These are phyloP conservation scores for Trichoderma sp. DNA, from an alignment of 2,329 filamentous ascomycete species.

Conservation along the genomic window DNA sequence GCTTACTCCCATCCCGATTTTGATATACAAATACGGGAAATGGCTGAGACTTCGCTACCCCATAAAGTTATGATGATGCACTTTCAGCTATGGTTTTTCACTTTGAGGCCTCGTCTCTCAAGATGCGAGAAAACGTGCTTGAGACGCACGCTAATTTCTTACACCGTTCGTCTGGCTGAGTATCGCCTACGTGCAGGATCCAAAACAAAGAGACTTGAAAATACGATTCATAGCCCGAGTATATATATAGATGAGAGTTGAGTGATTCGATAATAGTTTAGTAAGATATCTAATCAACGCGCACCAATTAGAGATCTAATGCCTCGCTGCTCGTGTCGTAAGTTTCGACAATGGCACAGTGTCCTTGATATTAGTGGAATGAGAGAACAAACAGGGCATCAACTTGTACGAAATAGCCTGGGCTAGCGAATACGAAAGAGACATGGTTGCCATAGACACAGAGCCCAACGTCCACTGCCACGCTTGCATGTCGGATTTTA, in stretches of 20 bases:
- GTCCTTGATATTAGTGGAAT: background rate
- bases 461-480: background rate
- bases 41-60: conserved; percentile 18
- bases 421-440: background rate
- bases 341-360: background rate
- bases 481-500: background rate
- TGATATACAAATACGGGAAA: conserved; percentile 16
- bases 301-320: background rate
- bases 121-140: background rate
- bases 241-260: background rate
- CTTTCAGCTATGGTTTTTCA: background rate
- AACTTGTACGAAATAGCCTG: background rate
- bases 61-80: background rate
- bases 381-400: background rate
- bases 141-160: background rate
- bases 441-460: background rate
- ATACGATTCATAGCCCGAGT: background rate
- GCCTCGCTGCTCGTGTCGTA: background rate
- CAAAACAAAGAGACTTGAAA: background rate
- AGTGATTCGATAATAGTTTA: background rate
- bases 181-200: background rate
- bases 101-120: background rate
- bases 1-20: conserved; percentile 12
- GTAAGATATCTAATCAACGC: background rate
- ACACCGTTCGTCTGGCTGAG: background rate